These are phyloP conservation scores for Kluyveromyces aestuarii DNA, from an alignment of 805 yeast species.

Conservation along the genomic window DNA sequence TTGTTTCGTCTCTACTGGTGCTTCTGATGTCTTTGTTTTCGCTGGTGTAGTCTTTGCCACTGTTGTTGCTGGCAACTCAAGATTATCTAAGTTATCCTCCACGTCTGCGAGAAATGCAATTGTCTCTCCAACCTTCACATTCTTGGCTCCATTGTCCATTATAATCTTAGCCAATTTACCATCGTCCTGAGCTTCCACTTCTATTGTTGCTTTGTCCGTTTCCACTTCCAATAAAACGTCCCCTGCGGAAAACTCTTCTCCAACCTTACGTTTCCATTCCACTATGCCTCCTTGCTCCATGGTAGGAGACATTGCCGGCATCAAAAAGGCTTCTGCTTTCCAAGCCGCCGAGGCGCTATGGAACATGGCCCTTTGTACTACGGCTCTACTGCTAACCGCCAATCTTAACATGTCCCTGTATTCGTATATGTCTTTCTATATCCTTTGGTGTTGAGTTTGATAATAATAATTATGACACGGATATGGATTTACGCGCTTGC, in stretches of 20 bases:
- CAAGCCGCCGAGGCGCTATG: conserved; percentile 15
- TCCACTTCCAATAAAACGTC: conserved; percentile 79
- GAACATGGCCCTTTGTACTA: conserved; percentile 6
- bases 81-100: conserved; percentile 65
- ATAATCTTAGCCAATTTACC: conserved; percentile 77
- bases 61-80: conserved; percentile 44
- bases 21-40: conserved; percentile 3
- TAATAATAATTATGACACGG: too few species aligned
- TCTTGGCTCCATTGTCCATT: conserved; percentile 62
- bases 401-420: not conserved
- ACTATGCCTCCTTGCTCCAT: conserved; percentile 95
- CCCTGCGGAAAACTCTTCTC: conserved; percentile 69
- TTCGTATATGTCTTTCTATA: not conserved
- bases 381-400: not conserved
- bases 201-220: conserved; percentile 77
- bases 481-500: not conserved
- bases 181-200: conserved; percentile 86
- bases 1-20: conserved; percentile 9
- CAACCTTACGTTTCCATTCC: conserved; percentile 77
- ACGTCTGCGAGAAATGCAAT: conserved; percentile 86
- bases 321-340: conserved; percentile 46
- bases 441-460: not conserved
- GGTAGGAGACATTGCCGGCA: conserved; percentile 99
- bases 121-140: conserved; percentile 75
- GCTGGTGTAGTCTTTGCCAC: conserved; percentile 12